phyloP scores from a whole-genome alignment of 2,329 filamentous ascomycete species.

The Stachybotrys chartarum region DNA sequence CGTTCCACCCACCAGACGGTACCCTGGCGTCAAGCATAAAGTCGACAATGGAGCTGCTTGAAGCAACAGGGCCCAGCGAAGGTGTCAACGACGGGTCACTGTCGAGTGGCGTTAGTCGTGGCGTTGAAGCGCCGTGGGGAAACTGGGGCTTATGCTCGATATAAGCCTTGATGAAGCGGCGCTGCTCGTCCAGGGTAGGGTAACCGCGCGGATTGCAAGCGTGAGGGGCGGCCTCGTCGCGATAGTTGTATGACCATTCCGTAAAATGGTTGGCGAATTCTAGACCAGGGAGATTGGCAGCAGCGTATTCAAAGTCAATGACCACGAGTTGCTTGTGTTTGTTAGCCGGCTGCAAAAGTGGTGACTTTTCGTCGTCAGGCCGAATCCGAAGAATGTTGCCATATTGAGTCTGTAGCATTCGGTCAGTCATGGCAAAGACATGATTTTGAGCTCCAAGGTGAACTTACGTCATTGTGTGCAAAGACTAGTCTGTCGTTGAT shows the following conservation, averaged over 20 bases:
- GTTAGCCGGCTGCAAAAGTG: conserved; percentile 80
- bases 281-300: conserved; percentile 74
- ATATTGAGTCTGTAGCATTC: conserved; percentile 74
- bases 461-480: conserved; percentile 89
- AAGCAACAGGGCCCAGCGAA: conserved; percentile 25
- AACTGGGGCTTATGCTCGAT: conserved; percentile 71
- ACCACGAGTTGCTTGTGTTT: conserved; percentile 94
- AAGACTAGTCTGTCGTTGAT: conserved; percentile 77
- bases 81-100: conserved; percentile 26
- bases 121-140: conserved; percentile 45
- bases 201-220: conserved; percentile 64
- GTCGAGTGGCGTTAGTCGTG: conserved; percentile 38
- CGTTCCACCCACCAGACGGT: conserved; percentile 44
- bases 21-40: conserved; percentile 79
- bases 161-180: conserved; percentile 79
- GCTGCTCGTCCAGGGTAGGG: conserved; percentile 73
- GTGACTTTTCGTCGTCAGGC: conserved; percentile 67
- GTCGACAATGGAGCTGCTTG: conserved; percentile 48
- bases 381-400: conserved; percentile 82
- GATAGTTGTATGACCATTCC: conserved; percentile 98
- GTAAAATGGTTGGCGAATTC: conserved; percentile 99
- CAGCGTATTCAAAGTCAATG: conserved; percentile 97
- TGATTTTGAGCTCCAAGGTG: not conserved
- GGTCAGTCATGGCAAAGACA: not conserved
- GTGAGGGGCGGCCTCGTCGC: conserved; percentile 59